These are phyloP conservation scores for Clonostachys sp. DNA, from an alignment of 2,329 filamentous ascomycete species.

Conservation along the genomic window DNA sequence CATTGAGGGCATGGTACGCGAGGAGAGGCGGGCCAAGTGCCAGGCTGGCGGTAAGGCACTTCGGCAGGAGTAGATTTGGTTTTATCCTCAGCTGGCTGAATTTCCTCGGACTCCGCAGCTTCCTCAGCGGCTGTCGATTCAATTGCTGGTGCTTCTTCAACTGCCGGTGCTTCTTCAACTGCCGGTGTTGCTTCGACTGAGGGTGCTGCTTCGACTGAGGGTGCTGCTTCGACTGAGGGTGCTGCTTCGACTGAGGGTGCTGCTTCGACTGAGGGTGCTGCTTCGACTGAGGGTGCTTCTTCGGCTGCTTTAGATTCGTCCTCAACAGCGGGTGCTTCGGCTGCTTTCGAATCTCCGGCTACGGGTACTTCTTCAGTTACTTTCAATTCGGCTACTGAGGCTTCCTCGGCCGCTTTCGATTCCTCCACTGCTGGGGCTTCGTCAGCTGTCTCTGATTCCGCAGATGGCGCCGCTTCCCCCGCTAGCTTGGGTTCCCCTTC, in stretches of 20 bases:
- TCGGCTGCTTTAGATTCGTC: neutral
- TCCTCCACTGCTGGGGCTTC: neutral
- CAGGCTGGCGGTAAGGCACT: constrained; percentile 75
- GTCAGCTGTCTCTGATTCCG: neutral
- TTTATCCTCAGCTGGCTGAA: neutral
- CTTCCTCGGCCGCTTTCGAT: neutral
- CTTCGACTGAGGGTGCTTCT: neutral
- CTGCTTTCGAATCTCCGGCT: neutral
- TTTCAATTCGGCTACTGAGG: neutral
- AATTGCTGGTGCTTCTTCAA: neutral
- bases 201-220: neutral
- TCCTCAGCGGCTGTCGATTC: neutral
- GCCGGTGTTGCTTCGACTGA: neutral
- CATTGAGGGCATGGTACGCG: constrained; percentile 94
- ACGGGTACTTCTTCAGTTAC: neutral
- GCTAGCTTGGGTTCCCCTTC: neutral
- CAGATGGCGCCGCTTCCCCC: neutral
- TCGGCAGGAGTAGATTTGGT: constrained; percentile 48
- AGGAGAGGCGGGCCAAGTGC: constrained; percentile 81
- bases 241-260: neutral
- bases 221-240: neutral
- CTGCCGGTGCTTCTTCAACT: neutral
- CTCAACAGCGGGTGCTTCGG: neutral
- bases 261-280: neutral
- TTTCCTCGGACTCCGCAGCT: neutral